Base-by-base conservation (phyloP, 2,329 filamentous ascomycete genomes). In the Westerdykella ornata region DNA sequence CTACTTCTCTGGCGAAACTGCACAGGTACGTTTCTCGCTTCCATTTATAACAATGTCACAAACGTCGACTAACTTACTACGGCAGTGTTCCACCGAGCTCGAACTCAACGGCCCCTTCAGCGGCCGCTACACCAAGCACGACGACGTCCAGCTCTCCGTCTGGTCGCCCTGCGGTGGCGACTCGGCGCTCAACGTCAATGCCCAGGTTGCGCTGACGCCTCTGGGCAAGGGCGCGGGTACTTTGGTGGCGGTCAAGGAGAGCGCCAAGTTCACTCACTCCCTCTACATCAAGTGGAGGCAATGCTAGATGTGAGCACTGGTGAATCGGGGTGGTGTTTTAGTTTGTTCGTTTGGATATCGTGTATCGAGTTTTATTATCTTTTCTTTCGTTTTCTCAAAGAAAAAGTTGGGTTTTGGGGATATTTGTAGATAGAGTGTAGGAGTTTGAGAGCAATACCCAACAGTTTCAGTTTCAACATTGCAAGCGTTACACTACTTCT, bases 101-200 rank as follows among this genome's bases (percentile, higher is more conserved):
- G 31, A 22, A 20, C 35, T 73, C 55, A 51, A 52, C 4, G 72
- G 72, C 14, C 72, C 71, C 13, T 65, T 56, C 39, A 58, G 60
- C 29, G 63, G 53, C n/a, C 50, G 68, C 48, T 76, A 74, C 59
- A 56, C 56, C 46, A 69, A 71, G 57, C 66, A 66, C 36, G 72
- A 75, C 49, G 53, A 63, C 8, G 46, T 63, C 5, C 38, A 48
- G 3, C 19, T 57, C 4, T 42, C 48, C 5, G 45, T 57, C 14
- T 65, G 61, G 61, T 60, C 54, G 8, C 54, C 56, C 2, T 65
- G 62, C 43, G 54, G 54, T 9, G 46, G 52, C 40, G 42, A 51
- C 11, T 49, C 54, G 5, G 36, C 55, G 35, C 48, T 65, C 26
- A 65, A 65, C 22, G 49, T 65, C 9, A 59, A 61, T 39, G 41